phyloP scores from a whole-genome alignment of 108 stramenopile genomes.

The Schizochytrium sp. region DNA sequence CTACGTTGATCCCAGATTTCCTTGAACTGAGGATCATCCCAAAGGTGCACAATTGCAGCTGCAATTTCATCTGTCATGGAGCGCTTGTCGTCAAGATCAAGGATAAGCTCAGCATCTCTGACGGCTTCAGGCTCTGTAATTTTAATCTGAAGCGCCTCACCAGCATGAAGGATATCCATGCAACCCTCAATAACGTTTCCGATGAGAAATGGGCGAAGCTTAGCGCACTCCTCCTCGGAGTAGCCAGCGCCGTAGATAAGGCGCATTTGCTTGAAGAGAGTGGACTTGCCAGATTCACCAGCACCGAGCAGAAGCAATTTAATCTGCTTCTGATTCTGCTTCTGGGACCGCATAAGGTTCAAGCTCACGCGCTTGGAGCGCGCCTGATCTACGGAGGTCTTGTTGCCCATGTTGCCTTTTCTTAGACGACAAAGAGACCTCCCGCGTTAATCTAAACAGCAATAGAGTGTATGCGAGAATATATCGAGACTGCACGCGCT shows the following conservation, averaged over 20 bases:
- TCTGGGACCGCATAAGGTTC: background rate
- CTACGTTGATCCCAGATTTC: conserved; percentile 53
- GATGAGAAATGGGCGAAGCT: conserved; percentile 40
- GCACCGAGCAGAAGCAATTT: conserved; percentile 71
- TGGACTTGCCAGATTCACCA: conserved; percentile 72
- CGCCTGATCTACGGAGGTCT: background rate
- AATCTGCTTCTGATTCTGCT: conserved; percentile 63
- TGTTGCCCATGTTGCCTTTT: conserved; percentile 33
- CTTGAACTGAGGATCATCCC: conserved; percentile 66
- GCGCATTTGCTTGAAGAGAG: conserved; percentile 75
- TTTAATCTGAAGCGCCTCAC: conserved; percentile 1
- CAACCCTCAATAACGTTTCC: conserved; percentile 61
- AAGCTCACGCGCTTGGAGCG: conserved; percentile 1
- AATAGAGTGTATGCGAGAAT: no score
- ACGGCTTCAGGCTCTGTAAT: background rate
- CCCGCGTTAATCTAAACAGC: no score
- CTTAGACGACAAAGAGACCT: background rate
- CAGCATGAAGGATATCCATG: conserved; percentile 45
- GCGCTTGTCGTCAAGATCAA: background rate
- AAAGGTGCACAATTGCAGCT: conserved; percentile 58
- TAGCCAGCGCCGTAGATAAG: conserved; percentile 70
- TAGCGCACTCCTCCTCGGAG: conserved; percentile 58
- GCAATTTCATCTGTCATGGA: conserved; percentile 21
- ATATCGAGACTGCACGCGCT: no score
- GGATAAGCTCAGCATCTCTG: background rate